Base-by-base conservation (phyloP, 306 rosid species). In the Dalbergia cultrata region DNA sequence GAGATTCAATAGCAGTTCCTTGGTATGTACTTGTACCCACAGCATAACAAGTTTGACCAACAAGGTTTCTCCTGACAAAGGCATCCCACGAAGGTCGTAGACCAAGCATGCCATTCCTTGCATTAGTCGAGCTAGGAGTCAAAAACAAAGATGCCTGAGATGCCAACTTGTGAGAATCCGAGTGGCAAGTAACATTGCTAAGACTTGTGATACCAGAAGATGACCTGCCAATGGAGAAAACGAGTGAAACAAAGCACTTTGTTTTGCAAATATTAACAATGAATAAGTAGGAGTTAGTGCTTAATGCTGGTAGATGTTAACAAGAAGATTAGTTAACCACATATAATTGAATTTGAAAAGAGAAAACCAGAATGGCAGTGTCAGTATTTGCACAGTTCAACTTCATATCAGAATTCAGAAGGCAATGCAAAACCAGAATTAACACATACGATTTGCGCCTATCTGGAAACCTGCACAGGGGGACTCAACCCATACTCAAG, bases 1-100 rank as follows among this genome's bases (percentile, higher is more conserved):
- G 86, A 73, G 91, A 77, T 60, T 89, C 95, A 57, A 79, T 43
- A 70, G 75, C 72, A 77, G 78, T 68, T 57, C 89, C 92, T 14
- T 81, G 88, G 54, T 76, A 85, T 8, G 90, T 82, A 69, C 60
- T 67, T 6, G 86, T 82, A 56, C 91, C 89, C 34, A 64, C 85
- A 35, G 92, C 91, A 86, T 80, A 86, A 80, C 60, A 77, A 19
- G 83, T 17, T 61, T 71, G 86, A 68, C 79, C 89, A 45, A 80
- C 81, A 0, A 70, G 33, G 67, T 14, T 85, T 85, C 83, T 91
- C 84, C 84, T 87, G 64, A 68, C 76, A 49, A 74, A 52, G 67
- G 83, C 59, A 37, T 50, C 64, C 72, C 21, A 70, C 34, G 16
- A 73, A 76, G 75, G 64, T 0, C 82, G 71, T 35, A 66, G 47